phyloP scores from a whole-genome alignment of 2,329 filamentous ascomycete species.

The Sporothrix globosa region DNA sequence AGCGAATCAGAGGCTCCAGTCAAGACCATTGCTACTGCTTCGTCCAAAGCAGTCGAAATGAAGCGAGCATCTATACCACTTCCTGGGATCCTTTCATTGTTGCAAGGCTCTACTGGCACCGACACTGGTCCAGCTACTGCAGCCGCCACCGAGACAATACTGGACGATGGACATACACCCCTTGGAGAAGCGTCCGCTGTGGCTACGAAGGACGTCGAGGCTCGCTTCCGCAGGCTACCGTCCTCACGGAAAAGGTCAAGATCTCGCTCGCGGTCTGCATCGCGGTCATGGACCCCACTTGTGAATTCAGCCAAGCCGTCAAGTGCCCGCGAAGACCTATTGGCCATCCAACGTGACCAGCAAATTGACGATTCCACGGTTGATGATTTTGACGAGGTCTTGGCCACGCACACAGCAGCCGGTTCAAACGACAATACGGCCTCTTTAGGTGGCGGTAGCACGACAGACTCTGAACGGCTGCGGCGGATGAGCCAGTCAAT shows the following conservation, averaged over 20 bases:
- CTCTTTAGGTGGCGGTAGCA: constrained; percentile 37
- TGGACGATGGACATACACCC: neutral
- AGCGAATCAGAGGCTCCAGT: neutral
- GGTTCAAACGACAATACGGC: constrained; percentile 1
- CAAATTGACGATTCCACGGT: constrained; percentile 63
- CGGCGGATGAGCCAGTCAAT: constrained; percentile 57
- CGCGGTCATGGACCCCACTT: constrained; percentile 53
- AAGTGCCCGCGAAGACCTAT: constrained; percentile 59
- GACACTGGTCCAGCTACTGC: neutral
- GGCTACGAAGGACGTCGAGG: neutral
- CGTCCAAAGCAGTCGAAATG: constrained; percentile 5
- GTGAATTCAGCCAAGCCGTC: constrained; percentile 59
- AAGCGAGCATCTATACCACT: neutral
- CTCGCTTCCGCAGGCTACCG: constrained; percentile 35
- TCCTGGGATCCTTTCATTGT: constrained; percentile 10
- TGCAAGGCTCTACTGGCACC: neutral
- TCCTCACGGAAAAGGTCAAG: constrained; percentile 36
- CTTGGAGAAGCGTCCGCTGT: neutral
- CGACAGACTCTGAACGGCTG: constrained; percentile 39
- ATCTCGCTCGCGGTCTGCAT: constrained; percentile 49
- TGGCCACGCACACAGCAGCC: constrained; percentile 38
- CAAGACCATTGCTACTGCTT: neutral
- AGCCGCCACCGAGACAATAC: too few species aligned
- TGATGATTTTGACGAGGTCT: constrained; percentile 60
- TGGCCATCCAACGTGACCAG: constrained; percentile 56